These are phyloP conservation scores for Boletus eberwhitei DNA, from an alignment of 768 basidiomycete genomes.

Conservation along the genomic window DNA sequence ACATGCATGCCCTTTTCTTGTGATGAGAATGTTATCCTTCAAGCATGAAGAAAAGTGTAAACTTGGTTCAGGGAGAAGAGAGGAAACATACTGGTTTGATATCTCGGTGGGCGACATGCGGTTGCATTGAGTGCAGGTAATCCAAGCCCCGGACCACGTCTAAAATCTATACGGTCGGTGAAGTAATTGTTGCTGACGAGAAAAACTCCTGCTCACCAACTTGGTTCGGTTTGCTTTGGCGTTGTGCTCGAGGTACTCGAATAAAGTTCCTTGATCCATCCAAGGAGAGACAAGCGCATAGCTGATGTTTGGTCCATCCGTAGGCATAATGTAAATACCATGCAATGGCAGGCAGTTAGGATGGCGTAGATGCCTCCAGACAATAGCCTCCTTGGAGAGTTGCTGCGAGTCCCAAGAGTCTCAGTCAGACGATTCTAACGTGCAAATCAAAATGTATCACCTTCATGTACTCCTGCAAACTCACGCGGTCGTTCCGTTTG, in stretches of 20 bases:
- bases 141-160: slow-evolving; percentile 42
- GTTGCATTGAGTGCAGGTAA: slow-evolving; percentile 41
- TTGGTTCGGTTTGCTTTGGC: slow-evolving; percentile 23
- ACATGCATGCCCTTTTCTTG: slow-evolving; percentile 39
- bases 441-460: slow-evolving; percentile 8
- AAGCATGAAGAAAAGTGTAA: slow-evolving; percentile 7
- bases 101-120: slow-evolving; percentile 34
- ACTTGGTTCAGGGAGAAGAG: not conserved
- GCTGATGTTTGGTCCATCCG: slow-evolving; percentile 13
- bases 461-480: slow-evolving; percentile 11
- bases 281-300: slow-evolving; percentile 38
- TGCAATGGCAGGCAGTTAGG: slow-evolving; percentile 36
- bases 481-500: not conserved
- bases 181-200: not conserved
- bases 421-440: not conserved
- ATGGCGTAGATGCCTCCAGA: slow-evolving; percentile 35
- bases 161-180: slow-evolving; percentile 31
- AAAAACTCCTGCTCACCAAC: slow-evolving; percentile 29
- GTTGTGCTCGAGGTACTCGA: slow-evolving; percentile 26
- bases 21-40: slow-evolving; percentile 49
- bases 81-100: slow-evolving; percentile 28
- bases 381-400: slow-evolving; percentile 31
- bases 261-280: slow-evolving; percentile 36
- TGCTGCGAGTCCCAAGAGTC: slow-evolving; percentile 7
- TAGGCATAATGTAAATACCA: slow-evolving; percentile 26